phyloP scores from a whole-genome alignment of 1,139 yeast species.

The Pichia sp. region DNA sequence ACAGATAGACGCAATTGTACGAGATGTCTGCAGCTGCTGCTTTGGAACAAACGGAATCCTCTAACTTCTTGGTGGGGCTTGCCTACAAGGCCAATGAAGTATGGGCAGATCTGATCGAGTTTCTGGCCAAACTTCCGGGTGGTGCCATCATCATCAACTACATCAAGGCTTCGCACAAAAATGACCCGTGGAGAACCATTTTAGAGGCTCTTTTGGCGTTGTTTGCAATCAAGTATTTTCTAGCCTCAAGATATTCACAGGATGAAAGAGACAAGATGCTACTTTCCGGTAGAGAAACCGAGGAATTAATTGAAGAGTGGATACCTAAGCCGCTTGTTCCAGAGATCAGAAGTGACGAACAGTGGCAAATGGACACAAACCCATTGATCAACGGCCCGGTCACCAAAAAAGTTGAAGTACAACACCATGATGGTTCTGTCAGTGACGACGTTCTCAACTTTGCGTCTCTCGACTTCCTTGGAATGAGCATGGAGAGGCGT shows the following conservation, averaged over 20 bases:
- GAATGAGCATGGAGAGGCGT: conserved; percentile 45
- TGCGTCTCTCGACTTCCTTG: conserved; percentile 59
- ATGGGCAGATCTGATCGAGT: conserved; percentile 23
- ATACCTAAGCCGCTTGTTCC: conserved; percentile 77
- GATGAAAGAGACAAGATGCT: conserved; percentile 68
- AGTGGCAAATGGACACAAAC: conserved; percentile 57
- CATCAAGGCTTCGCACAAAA: conserved; percentile 82
- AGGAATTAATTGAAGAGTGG: conserved; percentile 87
- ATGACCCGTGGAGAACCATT: conserved; percentile 88
- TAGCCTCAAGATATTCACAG: conserved; percentile 76
- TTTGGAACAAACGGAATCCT: conserved; percentile 17
- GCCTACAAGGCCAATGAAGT: conserved; percentile 25
- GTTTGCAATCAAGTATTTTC: conserved; percentile 83
- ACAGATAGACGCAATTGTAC: not conserved
- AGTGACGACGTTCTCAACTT: conserved; percentile 49
- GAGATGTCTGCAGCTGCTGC: not conserved
- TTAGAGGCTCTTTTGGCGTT: conserved; percentile 73
- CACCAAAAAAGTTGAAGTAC: conserved; percentile 35
- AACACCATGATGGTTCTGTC: conserved; percentile 14
- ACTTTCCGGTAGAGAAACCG: conserved; percentile 65
- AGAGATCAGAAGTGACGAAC: conserved; percentile 47
- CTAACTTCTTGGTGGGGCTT: conserved; percentile 26
- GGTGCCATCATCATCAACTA: conserved; percentile 72
- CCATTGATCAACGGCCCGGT: conserved; percentile 62
- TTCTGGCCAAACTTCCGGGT: conserved; percentile 57